phyloP scores from a whole-genome alignment of 345 rosid species.

The Carallia pectinifolia region DNA sequence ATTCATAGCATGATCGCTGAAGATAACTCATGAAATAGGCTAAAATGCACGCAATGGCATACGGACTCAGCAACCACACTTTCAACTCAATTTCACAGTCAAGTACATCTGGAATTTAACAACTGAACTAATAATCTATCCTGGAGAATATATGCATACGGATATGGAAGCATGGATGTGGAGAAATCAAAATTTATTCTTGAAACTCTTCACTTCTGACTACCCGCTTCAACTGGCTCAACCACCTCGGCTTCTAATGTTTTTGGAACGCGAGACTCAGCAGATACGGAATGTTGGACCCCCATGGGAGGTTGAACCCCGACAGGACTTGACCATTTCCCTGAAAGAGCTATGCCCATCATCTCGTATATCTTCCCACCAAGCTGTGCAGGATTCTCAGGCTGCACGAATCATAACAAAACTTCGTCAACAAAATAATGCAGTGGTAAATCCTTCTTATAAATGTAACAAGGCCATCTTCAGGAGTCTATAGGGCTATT shows the following conservation, averaged over 20 bases:
- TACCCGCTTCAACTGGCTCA: conserved; percentile 63
- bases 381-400: conserved; percentile 90
- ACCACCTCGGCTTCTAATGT: conserved; percentile 80
- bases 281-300: conserved; percentile 22
- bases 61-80: too few species aligned
- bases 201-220: conserved; percentile 48
- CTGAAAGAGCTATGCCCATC: conserved; percentile 80
- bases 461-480: background rate
- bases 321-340: conserved; percentile 62
- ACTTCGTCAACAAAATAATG: background rate
- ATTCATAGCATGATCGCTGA: too few species aligned
- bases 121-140: background rate
- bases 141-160: background rate
- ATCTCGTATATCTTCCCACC: conserved; percentile 98
- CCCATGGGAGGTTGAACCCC: conserved; percentile 21
- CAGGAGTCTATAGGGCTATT: background rate
- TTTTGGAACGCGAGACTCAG: conserved; percentile 31
- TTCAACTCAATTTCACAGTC: too few species aligned
- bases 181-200: background rate
- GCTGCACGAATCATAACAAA: conserved; percentile 44
- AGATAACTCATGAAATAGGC: too few species aligned
- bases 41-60: too few species aligned
- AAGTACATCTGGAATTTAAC: background rate
- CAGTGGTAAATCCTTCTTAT: background rate
- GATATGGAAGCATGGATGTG: background rate